These are phyloP conservation scores for Mesotaenium endlicherianum DNA, from an alignment of 139 green algal species.

Conservation along the genomic window DNA sequence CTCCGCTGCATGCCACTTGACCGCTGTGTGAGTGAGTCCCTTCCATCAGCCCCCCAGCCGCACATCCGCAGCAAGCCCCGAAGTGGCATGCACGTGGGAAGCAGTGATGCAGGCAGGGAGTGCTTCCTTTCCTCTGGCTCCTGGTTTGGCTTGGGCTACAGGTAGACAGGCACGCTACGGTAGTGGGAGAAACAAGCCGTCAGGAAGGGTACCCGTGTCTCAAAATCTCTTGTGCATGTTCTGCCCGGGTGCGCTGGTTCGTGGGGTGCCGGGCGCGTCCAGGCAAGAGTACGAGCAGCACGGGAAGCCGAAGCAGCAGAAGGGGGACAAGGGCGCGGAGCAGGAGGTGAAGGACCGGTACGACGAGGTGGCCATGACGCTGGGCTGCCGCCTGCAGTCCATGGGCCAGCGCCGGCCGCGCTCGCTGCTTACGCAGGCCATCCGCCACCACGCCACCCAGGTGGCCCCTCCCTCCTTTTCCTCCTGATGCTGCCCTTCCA, in stretches of 20 bases:
- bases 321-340: background rate
- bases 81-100: too few species aligned
- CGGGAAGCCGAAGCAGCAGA: background rate
- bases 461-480: too few species aligned
- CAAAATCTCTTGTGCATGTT: background rate
- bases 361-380: conserved; percentile 46
- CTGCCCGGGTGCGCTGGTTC: background rate
- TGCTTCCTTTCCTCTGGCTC: too few species aligned
- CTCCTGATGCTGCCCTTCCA: too few species aligned
- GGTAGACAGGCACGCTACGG: too few species aligned
- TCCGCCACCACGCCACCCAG: conserved; percentile 29
- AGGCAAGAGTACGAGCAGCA: conserved; percentile 10
- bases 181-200: background rate
- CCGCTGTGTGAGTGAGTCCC: too few species aligned
- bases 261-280: background rate
- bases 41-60: too few species aligned
- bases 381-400: conserved; percentile 38
- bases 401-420: conserved; percentile 26
- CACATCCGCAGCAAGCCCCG: too few species aligned
- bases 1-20: too few species aligned
- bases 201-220: background rate
- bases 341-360: conserved; percentile 35
- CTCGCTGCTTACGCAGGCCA: conserved; percentile 17
- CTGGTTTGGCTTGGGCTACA: too few species aligned
- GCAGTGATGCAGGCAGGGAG: too few species aligned